phyloP scores from a whole-genome alignment of 257 asterid genomes.

The Solanum corneliomulleri region DNA sequence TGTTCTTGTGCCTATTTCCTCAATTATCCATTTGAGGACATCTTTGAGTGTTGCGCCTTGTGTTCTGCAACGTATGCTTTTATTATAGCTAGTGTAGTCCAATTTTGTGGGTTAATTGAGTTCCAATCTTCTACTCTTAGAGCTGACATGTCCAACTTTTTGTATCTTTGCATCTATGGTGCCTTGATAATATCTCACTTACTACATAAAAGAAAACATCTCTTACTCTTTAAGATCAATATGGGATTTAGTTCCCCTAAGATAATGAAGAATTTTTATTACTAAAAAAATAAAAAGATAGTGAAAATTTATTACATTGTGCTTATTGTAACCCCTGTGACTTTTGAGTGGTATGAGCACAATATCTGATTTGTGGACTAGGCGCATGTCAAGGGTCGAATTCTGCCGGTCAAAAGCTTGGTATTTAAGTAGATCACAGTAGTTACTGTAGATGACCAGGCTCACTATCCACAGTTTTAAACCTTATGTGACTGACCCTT shows the following conservation, averaged over 20 bases:
- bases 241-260: not conserved
- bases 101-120: not conserved
- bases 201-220: not conserved
- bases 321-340: not conserved
- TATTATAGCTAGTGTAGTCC: not conserved
- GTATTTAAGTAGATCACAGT: not conserved
- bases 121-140: not conserved
- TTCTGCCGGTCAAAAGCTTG: not conserved
- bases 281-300: not conserved
- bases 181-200: not conserved
- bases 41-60: not conserved
- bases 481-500: not conserved
- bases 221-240: not conserved
- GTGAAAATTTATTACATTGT: not conserved
- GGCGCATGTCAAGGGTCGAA: not conserved
- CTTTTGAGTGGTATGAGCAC: not conserved
- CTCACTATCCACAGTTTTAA: not conserved
- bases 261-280: not conserved
- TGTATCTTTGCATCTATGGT: not conserved
- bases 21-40: not conserved
- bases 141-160: not conserved
- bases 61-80: not conserved
- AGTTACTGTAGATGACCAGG: not conserved
- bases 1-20: not conserved
- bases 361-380: not conserved